These are phyloP conservation scores for Eutypella sp. DNA, from an alignment of 2,329 filamentous ascomycete species.

Conservation along the genomic window DNA sequence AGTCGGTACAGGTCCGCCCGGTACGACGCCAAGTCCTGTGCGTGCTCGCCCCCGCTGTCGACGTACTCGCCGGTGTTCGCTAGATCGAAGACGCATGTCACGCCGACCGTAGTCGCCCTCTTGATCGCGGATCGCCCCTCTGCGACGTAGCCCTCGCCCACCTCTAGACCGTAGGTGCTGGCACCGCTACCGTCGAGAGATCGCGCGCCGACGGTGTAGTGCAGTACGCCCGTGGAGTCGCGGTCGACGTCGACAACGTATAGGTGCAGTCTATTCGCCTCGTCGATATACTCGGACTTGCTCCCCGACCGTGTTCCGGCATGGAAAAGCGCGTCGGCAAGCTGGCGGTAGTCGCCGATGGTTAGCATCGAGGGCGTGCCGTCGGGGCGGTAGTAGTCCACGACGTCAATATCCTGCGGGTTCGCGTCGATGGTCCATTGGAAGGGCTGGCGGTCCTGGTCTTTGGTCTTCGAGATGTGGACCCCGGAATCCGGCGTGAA, in stretches of 20 bases:
- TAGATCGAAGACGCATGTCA: slow-evolving; percentile 42
- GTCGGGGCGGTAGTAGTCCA: slow-evolving; percentile 46
- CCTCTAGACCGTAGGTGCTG: slow-evolving; percentile 31
- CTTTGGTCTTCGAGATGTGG: slow-evolving; percentile 49
- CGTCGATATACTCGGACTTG: slow-evolving; percentile 43
- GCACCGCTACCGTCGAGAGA: slow-evolving; percentile 34
- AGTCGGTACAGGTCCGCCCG: slow-evolving; percentile 43
- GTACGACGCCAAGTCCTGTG: slow-evolving; percentile 33
- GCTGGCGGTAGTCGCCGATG: slow-evolving; percentile 48
- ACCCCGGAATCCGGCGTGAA: slow-evolving; percentile 49
- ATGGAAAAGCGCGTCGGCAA: slow-evolving; percentile 50
- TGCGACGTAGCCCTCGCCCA: slow-evolving; percentile 30
- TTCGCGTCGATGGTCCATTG: slow-evolving; percentile 53
- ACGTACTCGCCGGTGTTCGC: slow-evolving; percentile 38
- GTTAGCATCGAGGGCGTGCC: slow-evolving; percentile 42
- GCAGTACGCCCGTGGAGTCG: slow-evolving; percentile 37
- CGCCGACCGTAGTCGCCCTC: slow-evolving; percentile 29
- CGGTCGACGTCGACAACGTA: slow-evolving; percentile 42
- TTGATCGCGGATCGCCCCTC: slow-evolving; percentile 14
- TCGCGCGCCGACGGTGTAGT: slow-evolving; percentile 43
- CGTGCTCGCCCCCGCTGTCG: slow-evolving; percentile 15
- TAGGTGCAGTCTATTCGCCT: slow-evolving; percentile 43
- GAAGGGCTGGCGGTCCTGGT: slow-evolving; percentile 38
- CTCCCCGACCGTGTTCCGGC: slow-evolving; percentile 47
- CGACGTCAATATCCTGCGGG: slow-evolving; percentile 44